Percentiles rank a stretch among this genome's conserved stretches.
Conservation (phyloP, 2,329 filamentous ascomycete species). For the Hymenoscyphus infarciens region DNA sequence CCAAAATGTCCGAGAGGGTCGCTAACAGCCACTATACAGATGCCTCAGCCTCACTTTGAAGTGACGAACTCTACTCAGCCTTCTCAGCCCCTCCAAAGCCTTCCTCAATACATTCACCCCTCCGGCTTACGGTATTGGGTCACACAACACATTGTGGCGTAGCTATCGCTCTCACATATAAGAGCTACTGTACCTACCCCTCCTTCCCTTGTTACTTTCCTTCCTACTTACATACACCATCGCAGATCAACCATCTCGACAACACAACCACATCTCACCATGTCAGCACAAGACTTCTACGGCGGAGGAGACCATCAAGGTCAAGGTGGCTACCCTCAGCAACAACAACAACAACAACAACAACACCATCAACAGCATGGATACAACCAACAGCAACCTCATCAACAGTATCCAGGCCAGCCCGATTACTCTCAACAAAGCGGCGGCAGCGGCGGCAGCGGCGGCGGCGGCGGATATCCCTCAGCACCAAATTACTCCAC, state of each 20-base stretch:
- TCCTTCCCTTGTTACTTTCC: constrained; percentile 7
- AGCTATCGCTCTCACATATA: neutral
- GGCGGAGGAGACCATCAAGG: constrained; percentile 22
- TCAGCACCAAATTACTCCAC: constrained; percentile 19
- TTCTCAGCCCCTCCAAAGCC: neutral
- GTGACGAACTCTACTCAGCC: no score
- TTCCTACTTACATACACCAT: neutral
- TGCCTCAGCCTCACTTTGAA: no score
- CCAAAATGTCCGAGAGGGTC: no score
- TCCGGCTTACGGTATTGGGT: neutral
- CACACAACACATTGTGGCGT: neutral
- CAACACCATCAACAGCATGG: constrained; percentile 7
- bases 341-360: constrained; percentile 10
- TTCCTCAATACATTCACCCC: neutral
- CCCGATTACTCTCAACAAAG: constrained; percentile 20
- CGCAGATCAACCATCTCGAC: neutral
- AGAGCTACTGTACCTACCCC: constrained; percentile 6
- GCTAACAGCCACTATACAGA: no score
- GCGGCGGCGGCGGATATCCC: constrained; percentile 20
- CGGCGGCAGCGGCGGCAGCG: constrained; percentile 14
- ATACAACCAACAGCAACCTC: constrained; percentile 14
- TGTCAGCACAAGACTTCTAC: constrained; percentile 33
- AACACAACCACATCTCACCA: constrained; percentile 12
- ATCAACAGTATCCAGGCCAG: constrained; percentile 20
- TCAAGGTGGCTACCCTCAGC: constrained; percentile 19